Evolutionary conservation across 2,329 filamentous ascomycete species (phyloP), one percentile per base, ranked within the genome.

Genomic region (Exophiala mesophila): DNA sequence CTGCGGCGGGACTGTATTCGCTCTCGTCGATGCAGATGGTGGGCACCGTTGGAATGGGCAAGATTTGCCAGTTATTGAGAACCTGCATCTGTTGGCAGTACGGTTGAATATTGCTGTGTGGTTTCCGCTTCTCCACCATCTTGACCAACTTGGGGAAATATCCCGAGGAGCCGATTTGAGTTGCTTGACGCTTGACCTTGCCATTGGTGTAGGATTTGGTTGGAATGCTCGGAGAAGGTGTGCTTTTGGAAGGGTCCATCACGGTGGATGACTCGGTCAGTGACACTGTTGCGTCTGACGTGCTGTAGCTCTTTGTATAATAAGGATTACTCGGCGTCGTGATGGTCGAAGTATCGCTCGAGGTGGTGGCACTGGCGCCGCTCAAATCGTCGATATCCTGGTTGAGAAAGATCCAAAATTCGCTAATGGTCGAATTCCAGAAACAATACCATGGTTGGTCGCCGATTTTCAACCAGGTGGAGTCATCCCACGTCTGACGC

Each of bases 391-490:
- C 63, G 10, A 71, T 66, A 35, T 75, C 66, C 57, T 77, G 62
- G 40, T 76, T 71, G 39, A 78, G 67, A 55, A 83, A 85, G 34
- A 85, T 72, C 60, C 83, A 84, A 26, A 77, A 75, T 59, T 85
- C 81, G 36, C 84, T 68, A 39, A 78, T 69, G 0, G 81, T 85
- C 10, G 69, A 66, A 57, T 85, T 85, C 79, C 80, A 85, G 58
- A 75, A 77, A 60, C 81, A 85, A 55, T 78, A 82, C 80, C 80
- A 85, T 2, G 80, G 79, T 58, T 70, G 71, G 24, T 83, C 77
- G 6, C 77, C 76, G n/a, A 71, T 68, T 42, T 66, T 58, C 8
- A 41, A 70, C 65, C 37, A 67, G 59, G 49, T 69, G 64, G 28
- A 66, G 66, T 44, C 65, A 63, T 38, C 60, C 50, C 43, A 50